These are phyloP conservation scores for Aspergillus taichungensis DNA, from an alignment of 495 filamentous ascomycete species.

Conservation along the genomic window DNA sequence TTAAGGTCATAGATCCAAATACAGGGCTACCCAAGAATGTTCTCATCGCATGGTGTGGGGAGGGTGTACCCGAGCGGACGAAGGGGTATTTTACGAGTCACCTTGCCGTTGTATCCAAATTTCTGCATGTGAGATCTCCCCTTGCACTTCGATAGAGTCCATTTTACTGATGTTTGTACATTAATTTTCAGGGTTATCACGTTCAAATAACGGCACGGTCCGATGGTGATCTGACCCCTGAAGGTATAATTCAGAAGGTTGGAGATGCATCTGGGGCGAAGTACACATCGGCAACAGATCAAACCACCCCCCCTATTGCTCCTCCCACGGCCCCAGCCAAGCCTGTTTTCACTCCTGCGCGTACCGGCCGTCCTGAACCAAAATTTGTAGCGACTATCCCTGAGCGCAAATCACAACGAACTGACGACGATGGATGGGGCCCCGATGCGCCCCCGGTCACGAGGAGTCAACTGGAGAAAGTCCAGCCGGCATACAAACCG, in stretches of 20 bases:
- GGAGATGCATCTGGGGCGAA: slow-evolving; percentile 92
- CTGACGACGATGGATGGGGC: slow-evolving; percentile 81
- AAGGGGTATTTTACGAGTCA: slow-evolving; percentile 98
- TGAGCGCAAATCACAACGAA: slow-evolving; percentile 28
- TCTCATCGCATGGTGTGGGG: slow-evolving; percentile 93
- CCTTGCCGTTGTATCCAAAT: slow-evolving; percentile 74
- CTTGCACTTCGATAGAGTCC: not conserved
- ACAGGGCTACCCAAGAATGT: slow-evolving; percentile 85
- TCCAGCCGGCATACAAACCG: slow-evolving; percentile 83
- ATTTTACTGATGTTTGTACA: slow-evolving; percentile 10
- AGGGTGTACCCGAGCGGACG: slow-evolving; percentile 94
- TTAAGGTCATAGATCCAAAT: slow-evolving; percentile 94
- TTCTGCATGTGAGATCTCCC: slow-evolving; percentile 59
- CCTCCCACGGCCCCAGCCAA: slow-evolving; percentile 73
- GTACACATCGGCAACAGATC: slow-evolving; percentile 61
- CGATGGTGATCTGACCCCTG: slow-evolving; percentile 76
- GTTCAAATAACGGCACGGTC: slow-evolving; percentile 94
- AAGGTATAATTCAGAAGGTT: slow-evolving; percentile 86
- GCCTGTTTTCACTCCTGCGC: slow-evolving; percentile 79
- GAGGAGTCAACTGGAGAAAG: slow-evolving; percentile 83
- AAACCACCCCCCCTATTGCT: slow-evolving; percentile 36
- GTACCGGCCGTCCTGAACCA: slow-evolving; percentile 49
- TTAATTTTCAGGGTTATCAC: slow-evolving; percentile 66
- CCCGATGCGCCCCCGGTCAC: slow-evolving; percentile 86
- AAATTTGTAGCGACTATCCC: slow-evolving; percentile 54